Evolutionary conservation across 2,329 filamentous ascomycete species (phyloP), one percentile per base, ranked within the genome.

Genomic region (Orbilia blumenaviensis): DNA sequence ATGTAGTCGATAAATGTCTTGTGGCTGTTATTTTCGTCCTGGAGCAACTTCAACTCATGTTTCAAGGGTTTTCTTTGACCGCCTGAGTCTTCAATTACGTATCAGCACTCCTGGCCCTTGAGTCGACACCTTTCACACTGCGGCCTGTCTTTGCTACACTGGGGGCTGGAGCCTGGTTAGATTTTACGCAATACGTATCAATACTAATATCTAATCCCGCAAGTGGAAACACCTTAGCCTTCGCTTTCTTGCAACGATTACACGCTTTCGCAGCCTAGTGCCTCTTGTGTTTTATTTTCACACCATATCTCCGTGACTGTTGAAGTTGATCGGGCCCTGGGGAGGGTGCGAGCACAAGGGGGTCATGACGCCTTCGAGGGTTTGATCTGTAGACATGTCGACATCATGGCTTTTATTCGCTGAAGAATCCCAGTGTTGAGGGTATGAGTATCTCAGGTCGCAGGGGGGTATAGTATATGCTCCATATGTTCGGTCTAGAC

Each of bases 261-360:
- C 44, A 66, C 2, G 61, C 44, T 16, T 66, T 66, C 14, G 50
- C 21, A 34, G 50, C 50, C 6, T 36, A 29, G 14, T 54, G 50
- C 14, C 50, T 54, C 27, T 54, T 54, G 16, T 54, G 21, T 18
- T 54, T 54, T 34, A 54, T 21, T 21, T 36, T 16, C 8, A 4
- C 25, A 16, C 9, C 2, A 5, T 9, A 2, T 5, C 44, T 48
- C 21, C 14, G 23, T 25, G 3, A 25, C 18, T 5, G 10, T 1
- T 27, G 10, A 25, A 6, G 21, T 25, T 48, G 44, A 25, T 10
- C 12, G 8, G 21, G 4, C 10, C 18, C 44, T 2, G 44, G 10
- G 2, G 44, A 18, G 10, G 44, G 44, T 18, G 21, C 44, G 2
- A 48, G 44, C 25, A 7, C 6, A 8, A 25, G 46, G 10, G 18